Evolutionary conservation across 257 asterid species (phyloP), one percentile per base, ranked within the genome.

Genomic region (Parsonsia alboflavescens): DNA sequence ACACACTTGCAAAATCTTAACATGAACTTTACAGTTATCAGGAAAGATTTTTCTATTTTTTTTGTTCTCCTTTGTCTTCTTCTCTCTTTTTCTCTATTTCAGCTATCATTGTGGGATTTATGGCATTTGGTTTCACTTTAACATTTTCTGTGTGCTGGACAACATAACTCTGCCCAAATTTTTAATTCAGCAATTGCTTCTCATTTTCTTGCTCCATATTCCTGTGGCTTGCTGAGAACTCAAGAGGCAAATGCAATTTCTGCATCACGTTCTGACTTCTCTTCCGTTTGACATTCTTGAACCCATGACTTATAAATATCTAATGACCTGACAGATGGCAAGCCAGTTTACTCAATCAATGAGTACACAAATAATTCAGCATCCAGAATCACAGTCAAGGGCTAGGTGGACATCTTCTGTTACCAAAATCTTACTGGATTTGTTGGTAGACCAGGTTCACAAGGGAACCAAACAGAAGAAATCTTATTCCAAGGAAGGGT

Each of bases 341-440:
- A 81, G 85, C 78, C 88, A 91, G 74, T 30, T 88, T 62, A 81
- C 94, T 79, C 96, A 91, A 72, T 80, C 81, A 26, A 84, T 79
- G 84, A 86, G 84, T 76, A 75, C 76, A 72, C 83, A 57, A 73
- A 21, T 74, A 56, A 80, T 39, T 26, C 86, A 80, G 81, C 89
- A 83, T 79, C 80, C 81, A 39, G 92, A 88, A 79, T 81, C 84
- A 73, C 96, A 88, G 65, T 81, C 84, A 17, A 88, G 97, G 86
- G 97, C 97, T 28, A 91, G 85, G 77, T 91, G 97, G 97, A 91
- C 94, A 46, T 44, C 85, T 39, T 62, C 86, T 19, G 85, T 88
- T 75, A 91, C 96, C 36, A 87, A 81, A 76, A 80, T 81, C 21
- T 75, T 91, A 70, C 88, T 72, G 30, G 95, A 86, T 73, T 82